phyloP scores from a whole-genome alignment of 805 yeast genomes.

The Myxozyma geophila region DNA sequence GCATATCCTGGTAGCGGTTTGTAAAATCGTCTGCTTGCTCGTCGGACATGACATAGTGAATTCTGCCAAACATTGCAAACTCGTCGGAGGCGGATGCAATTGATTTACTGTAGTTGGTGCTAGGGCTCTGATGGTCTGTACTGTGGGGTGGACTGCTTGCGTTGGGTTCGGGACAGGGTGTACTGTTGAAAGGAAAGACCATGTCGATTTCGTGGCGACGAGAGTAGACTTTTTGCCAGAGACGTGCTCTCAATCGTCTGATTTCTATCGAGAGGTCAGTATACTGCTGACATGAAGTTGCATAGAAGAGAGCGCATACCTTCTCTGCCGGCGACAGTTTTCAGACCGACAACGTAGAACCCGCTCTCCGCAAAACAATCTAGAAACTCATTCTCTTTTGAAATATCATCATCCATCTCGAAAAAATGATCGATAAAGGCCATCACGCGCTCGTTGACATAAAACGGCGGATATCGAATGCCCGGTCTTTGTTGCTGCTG shows the following conservation, averaged over 20 bases:
- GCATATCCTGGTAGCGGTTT: neutral
- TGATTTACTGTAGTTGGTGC: neutral
- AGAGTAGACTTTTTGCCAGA: conserved; percentile 6
- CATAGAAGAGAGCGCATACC: conserved; percentile 1
- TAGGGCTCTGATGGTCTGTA: neutral
- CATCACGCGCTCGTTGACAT: conserved; percentile 15
- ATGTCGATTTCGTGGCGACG: conserved; percentile 20
- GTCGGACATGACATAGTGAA: conserved; percentile 18
- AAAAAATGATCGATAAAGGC: conserved; percentile 17
- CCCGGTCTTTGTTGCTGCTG: neutral
- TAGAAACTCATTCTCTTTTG: conserved; percentile 18
- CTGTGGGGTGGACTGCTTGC: neutral
- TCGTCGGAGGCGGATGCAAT: conserved; percentile 4
- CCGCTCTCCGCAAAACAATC: conserved; percentile 20
- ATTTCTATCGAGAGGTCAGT: conserved; percentile 3
- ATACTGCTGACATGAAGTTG: neutral
- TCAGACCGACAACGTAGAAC: conserved; percentile 19
- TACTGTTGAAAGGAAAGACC: conserved; percentile 14
- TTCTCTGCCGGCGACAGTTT: conserved; percentile 21
- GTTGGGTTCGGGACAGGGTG: neutral
- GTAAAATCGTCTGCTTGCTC: conserved; percentile 1
- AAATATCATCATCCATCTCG: conserved; percentile 11
- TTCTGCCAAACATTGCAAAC: conserved; percentile 20
- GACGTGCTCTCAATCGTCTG: neutral
- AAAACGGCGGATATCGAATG: conserved; percentile 18